These are phyloP conservation scores for Aspergillus neotritici DNA, from an alignment of 2,329 filamentous ascomycete species.

Conservation along the genomic window DNA sequence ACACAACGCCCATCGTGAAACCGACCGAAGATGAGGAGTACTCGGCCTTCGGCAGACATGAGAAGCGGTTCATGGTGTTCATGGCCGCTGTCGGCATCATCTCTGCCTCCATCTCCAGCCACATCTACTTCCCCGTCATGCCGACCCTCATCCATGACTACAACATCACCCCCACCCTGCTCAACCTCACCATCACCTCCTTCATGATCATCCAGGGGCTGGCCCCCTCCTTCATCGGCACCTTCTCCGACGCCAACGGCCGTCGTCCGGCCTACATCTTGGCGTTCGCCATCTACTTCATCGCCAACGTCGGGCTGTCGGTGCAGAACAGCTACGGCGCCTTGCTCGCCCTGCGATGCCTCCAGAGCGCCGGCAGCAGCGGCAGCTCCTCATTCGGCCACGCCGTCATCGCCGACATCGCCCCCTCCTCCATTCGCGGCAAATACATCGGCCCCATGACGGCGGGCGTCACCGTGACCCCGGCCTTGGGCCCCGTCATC, in stretches of 20 bases:
- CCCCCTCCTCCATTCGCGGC: slow-evolving; percentile 34
- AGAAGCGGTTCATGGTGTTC: no score
- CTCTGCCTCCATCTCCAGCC: no score
- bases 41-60: no score
- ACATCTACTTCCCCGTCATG: slow-evolving; percentile 45
- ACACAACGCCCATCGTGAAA: no score
- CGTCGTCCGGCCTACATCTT: slow-evolving; percentile 43
- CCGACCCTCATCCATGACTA: slow-evolving; percentile 22
- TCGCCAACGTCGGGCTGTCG: slow-evolving; percentile 44
- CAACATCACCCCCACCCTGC: slow-evolving; percentile 22
- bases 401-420: slow-evolving; percentile 41
- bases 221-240: slow-evolving; percentile 46
- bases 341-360: slow-evolving; percentile 42
- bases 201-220: slow-evolving; percentile 51
- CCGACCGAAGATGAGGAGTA: no score
- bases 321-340: slow-evolving; percentile 32
- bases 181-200: slow-evolving; percentile 34
- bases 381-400: slow-evolving; percentile 45
- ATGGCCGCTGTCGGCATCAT: no score
- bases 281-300: slow-evolving; percentile 45
- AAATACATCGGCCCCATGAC: slow-evolving; percentile 36
- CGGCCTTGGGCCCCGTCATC: slow-evolving; percentile 41
- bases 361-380: slow-evolving; percentile 47
- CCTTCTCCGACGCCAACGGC: slow-evolving; percentile 45
- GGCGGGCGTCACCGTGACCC: slow-evolving; percentile 25